Evolutionary conservation across 306 rosid species (phyloP).

Genomic region (Oemleria cerasiformis): DNA sequence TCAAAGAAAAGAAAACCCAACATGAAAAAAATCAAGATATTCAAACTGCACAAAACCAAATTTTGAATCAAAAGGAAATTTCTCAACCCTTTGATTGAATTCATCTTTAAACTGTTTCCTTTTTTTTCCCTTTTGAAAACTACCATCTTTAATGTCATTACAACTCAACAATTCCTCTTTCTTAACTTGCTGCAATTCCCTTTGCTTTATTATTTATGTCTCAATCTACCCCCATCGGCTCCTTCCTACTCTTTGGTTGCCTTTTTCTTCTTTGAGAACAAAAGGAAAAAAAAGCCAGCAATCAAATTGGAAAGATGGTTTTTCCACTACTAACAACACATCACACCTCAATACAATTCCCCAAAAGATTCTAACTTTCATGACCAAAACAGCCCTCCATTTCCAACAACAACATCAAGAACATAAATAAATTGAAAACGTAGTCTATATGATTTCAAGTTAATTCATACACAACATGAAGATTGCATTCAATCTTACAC

Average conservation of each 20-base stretch:
- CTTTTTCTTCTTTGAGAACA: not conserved
- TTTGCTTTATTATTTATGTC: not conserved
- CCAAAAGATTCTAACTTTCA: not conserved
- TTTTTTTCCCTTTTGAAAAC: not conserved
- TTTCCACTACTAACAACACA: not conserved
- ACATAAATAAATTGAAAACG: too few species aligned
- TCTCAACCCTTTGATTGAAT: not conserved
- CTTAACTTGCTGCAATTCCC: not conserved
- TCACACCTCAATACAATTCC: not conserved
- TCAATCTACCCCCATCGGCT: not conserved
- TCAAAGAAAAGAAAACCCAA: not conserved
- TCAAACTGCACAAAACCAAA: not conserved
- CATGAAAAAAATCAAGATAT: constrained; percentile 1
- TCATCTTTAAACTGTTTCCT: not conserved
- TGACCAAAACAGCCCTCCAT: not conserved
- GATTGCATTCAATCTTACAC: too few species aligned
- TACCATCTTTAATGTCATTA: not conserved
- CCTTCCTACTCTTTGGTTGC: not conserved
- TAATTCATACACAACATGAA: too few species aligned
- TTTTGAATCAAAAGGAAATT: not conserved
- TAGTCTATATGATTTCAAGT: not conserved
- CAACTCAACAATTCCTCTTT: constrained; percentile 9
- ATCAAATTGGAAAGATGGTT: not conserved
- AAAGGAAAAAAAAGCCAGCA: not conserved
- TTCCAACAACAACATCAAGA: too few species aligned